phyloP scores from a whole-genome alignment of 1,284 basidiomycete genomes.

The Anthracocystis setariae region DNA sequence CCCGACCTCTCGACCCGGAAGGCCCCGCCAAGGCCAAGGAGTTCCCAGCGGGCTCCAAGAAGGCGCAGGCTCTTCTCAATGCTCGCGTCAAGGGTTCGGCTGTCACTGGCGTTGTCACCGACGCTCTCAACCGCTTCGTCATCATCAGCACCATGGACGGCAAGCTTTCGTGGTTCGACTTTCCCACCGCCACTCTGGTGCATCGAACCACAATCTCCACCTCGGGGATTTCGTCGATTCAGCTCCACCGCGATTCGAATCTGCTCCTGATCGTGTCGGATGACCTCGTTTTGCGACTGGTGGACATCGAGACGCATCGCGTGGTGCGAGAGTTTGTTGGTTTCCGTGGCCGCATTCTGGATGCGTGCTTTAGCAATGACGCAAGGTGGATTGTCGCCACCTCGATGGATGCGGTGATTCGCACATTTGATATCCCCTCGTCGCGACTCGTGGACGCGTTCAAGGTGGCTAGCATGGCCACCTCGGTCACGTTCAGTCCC shows the following conservation, averaged over 20 bases:
- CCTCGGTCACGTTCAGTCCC: constrained; percentile 90
- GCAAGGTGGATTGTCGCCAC: constrained; percentile 90
- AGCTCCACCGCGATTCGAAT: constrained; percentile 84
- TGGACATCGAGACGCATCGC: constrained; percentile 89
- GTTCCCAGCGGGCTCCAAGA: constrained; percentile 31
- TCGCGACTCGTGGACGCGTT: constrained; percentile 92
- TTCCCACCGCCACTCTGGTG: constrained; percentile 81
- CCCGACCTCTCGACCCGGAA: constrained; percentile 39
- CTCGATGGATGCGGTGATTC: constrained; percentile 88
- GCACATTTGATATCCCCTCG: constrained; percentile 95
- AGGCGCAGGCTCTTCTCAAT: constrained; percentile 30
- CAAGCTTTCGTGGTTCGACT: constrained; percentile 91
- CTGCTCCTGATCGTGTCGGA: constrained; percentile 86
- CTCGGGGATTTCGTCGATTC: constrained; percentile 77
- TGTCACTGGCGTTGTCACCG: constrained; percentile 81
- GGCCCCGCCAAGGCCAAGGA: constrained; percentile 34
- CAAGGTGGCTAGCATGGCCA: constrained; percentile 86
- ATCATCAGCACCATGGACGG: constrained; percentile 89
- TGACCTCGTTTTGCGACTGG: constrained; percentile 81
- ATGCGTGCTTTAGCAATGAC: constrained; percentile 81
- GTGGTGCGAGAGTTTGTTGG: constrained; percentile 82
- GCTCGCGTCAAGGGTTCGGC: constrained; percentile 35
- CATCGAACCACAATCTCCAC: constrained; percentile 75
- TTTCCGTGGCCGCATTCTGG: constrained; percentile 59
- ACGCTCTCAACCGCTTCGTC: constrained; percentile 83